Evolutionary conservation across 148 eudicot species (phyloP), one percentile per base, ranked within the genome.

Genomic region (Amaranthus cruentus): DNA sequence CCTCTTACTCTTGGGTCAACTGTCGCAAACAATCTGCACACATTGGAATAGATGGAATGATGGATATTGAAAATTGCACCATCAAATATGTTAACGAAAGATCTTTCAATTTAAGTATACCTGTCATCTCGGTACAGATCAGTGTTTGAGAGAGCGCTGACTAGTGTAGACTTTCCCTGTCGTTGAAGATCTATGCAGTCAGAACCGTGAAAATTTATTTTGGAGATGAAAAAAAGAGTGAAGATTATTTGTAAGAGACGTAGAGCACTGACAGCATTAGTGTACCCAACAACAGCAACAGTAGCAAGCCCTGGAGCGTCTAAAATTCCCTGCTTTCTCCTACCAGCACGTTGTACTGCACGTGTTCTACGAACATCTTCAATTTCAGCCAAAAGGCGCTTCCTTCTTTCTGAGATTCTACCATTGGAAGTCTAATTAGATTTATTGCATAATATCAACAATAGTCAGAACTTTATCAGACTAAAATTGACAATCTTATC

Each of bases 141-240:
- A 79, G 78, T 86, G 74, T 86, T 74, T 71, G 96, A 89, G 69
- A 95, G 91, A 59, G 87, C 82, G 73, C 93, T 81, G 21, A 89
- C 97, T 81, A 95, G 81, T 8, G 98, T 95, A n/a, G 98, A 95
- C 76, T 95, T 95, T 44, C 98, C 98, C 98, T 95, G 84, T 72
- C 64, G 49, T 76, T 55, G 68, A 65, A 56, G 79, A 68, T 76
- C 61, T 59, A 76, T 14, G 8, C 64, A 14, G 15, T 71, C 56
- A 78, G 44, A 43, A 73, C 70, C 7, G 57, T 62, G 14, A 61
- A 54, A 42, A 60, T 70, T 61, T 21, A 50, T 67, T 4, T 18
- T 11, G 8, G n/a, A 66, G 48, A 47, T 53, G 9, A 15, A 65
- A 76, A 74, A 65, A 66, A 56, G 12, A 50, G n/a, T 54, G 8